A percentile compares a stretch with the other conserved stretches of the same genome.
Evolutionary conservation across 1,284 basidiomycete species (phyloP).

Genomic region (Malassezia equina): DNA sequence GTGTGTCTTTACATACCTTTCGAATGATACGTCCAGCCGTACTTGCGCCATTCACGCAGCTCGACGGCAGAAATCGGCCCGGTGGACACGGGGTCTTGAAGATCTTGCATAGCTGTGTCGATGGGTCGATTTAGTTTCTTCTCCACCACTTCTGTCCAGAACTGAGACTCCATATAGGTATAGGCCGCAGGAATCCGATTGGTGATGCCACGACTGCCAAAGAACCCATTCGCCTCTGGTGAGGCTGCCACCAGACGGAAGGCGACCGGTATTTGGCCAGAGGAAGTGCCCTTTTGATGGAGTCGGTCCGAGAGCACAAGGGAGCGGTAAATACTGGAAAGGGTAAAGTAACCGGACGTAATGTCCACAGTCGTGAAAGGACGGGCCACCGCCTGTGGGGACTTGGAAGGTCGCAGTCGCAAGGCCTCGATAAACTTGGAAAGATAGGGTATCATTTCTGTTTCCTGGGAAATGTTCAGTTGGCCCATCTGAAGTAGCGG

Average conservation of each 20-base stretch:
- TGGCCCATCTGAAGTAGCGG: conserved; percentile 50
- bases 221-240: conserved; percentile 83
- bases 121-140: conserved; percentile 48
- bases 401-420: not conserved
- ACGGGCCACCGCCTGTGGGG: not conserved
- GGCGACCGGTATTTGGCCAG: conserved; percentile 21
- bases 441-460: conserved; percentile 32
- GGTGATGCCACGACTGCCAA: conserved; percentile 74
- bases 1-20: conserved; percentile 26
- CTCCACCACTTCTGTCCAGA: conserved; percentile 58
- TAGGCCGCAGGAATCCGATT: conserved; percentile 91
- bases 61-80: conserved; percentile 52
- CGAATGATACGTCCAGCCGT: conserved; percentile 99
- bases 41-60: conserved; percentile 73
- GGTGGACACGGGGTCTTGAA: conserved; percentile 4
- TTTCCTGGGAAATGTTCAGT: conserved; percentile 48
- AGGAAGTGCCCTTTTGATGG: conserved; percentile 15
- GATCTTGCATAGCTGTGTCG: not conserved
- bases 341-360: conserved; percentile 89
- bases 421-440: conserved; percentile 10
- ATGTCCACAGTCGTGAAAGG: conserved; percentile 24
- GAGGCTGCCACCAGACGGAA: conserved; percentile 73
- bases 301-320: conserved; percentile 19
- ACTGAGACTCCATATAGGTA: conserved; percentile 72
- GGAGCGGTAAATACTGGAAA: conserved; percentile 62